Conservation (phyloP, 1,139 yeast genomes). For the Kazachstania sp. region DNA sequence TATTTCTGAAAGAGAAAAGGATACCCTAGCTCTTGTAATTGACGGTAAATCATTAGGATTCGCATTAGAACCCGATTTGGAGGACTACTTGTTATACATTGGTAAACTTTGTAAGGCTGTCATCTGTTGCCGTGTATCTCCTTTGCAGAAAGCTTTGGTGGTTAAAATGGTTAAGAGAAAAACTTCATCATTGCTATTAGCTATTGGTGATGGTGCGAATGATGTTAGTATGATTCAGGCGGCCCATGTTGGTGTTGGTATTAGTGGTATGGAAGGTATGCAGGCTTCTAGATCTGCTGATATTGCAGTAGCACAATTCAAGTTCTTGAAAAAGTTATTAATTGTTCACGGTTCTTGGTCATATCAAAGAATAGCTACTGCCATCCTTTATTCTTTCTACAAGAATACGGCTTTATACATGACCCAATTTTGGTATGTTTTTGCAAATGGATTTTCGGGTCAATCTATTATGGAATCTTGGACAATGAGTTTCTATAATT, state of each 20-base stretch:
- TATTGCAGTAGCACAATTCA: slow-evolving; percentile 93
- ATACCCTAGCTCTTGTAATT: slow-evolving; percentile 79
- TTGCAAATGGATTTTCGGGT: slow-evolving; percentile 86
- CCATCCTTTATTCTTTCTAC: slow-evolving; percentile 89
- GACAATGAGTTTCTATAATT: slow-evolving; percentile 94
- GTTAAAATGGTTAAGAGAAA: slow-evolving; percentile 85
- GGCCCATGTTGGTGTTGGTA: slow-evolving; percentile 97
- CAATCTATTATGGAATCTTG: slow-evolving; percentile 95
- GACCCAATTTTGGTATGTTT: slow-evolving; percentile 98
- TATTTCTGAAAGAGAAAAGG: slow-evolving; percentile 56
- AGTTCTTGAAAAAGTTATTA: slow-evolving; percentile 68
- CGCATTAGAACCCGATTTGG: slow-evolving; percentile 77
- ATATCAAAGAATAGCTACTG: slow-evolving; percentile 85
- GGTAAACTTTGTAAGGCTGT: slow-evolving; percentile 92
- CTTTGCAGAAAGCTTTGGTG: slow-evolving; percentile 92
- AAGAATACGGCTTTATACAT: slow-evolving; percentile 90
- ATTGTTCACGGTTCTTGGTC: slow-evolving; percentile 98
- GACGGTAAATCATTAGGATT: slow-evolving; percentile 86
- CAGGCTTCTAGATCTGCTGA: slow-evolving; percentile 99
- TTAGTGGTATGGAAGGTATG: slow-evolving; percentile 98
- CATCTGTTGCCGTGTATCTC: slow-evolving; percentile 95
- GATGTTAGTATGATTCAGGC: slow-evolving; percentile 99
- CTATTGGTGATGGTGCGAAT: slow-evolving; percentile 98
- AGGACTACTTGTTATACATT: slow-evolving; percentile 66
- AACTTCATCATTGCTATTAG: slow-evolving; percentile 68